Conservation (phyloP, 306 rosid species). For the Herpetospermum pedunculosum region DNA sequence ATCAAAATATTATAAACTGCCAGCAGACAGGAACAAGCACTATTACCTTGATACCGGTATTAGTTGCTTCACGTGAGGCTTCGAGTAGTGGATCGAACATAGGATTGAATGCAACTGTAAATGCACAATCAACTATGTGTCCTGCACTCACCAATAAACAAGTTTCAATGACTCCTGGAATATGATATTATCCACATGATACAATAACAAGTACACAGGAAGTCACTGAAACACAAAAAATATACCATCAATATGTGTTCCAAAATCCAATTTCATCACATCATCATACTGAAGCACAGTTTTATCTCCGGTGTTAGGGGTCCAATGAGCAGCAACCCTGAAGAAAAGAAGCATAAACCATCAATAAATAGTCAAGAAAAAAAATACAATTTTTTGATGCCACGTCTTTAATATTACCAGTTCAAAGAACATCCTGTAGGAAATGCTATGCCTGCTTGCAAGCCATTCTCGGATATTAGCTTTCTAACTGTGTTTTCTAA, state of each 20-base stretch:
- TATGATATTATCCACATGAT: not conserved
- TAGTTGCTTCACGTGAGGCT: slow-evolving; percentile 96
- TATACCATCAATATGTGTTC: slow-evolving; percentile 90
- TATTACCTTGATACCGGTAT: slow-evolving; percentile 85
- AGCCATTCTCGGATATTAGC: slow-evolving; percentile 81
- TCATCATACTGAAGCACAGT: slow-evolving; percentile 89
- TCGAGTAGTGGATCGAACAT: slow-evolving; percentile 83
- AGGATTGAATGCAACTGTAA: slow-evolving; percentile 95
- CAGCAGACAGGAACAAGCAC: not conserved
- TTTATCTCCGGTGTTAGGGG: slow-evolving; percentile 90
- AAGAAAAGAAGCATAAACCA: slow-evolving; percentile 10
- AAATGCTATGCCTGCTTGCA: slow-evolving; percentile 98
- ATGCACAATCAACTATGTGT: slow-evolving; percentile 80
- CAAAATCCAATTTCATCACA: slow-evolving; percentile 97
- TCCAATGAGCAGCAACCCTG: slow-evolving; percentile 99
- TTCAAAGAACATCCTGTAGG: slow-evolving; percentile 98
- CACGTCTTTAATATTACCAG: slow-evolving; percentile 35
- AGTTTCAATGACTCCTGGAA: not conserved
- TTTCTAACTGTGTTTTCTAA: slow-evolving; percentile 82
- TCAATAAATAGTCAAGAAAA: not conserved
- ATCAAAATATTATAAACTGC: not conserved
- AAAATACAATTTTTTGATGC: not conserved
- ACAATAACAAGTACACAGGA: not conserved
- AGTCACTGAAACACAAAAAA: not conserved
- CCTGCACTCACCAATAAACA: slow-evolving; percentile 41